Percentiles rank a stretch among this genome's conserved stretches.
These are phyloP conservation scores for Houttuynia cordata DNA, from an alignment of 164 flowering plant genomes.

Conservation along the genomic window DNA sequence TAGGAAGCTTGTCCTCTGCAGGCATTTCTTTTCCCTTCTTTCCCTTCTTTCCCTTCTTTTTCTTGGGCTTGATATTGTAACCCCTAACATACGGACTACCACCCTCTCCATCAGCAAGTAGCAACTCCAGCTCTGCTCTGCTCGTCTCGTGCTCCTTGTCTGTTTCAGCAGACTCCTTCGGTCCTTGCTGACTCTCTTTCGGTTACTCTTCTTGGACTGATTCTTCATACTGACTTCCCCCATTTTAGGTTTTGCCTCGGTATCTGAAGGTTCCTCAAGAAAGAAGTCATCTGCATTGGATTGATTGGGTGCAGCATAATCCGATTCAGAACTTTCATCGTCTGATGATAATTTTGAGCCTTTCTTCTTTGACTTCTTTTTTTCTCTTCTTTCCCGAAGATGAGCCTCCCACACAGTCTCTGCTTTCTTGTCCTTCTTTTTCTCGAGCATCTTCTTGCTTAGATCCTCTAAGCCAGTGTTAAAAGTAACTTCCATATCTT, in stretches of 20 bases:
- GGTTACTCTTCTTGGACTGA: neutral
- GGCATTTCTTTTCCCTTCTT: slow-evolving; percentile 37
- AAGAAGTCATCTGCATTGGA: slow-evolving; percentile 66
- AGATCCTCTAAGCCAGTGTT: slow-evolving; percentile 78
- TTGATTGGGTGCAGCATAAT: slow-evolving; percentile 32
- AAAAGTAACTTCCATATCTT: slow-evolving; percentile 95
- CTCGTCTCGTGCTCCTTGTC: slow-evolving; percentile 53
- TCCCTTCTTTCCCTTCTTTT: slow-evolving; percentile 48
- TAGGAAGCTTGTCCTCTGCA: slow-evolving; percentile 55
- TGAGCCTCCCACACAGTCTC: slow-evolving; percentile 81
- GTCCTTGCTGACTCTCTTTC: slow-evolving; percentile 1
- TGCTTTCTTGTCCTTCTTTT: slow-evolving; percentile 49
- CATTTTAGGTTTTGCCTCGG: slow-evolving; percentile 11
- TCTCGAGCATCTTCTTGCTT: slow-evolving; percentile 73
- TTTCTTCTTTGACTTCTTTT: slow-evolving; percentile 49
- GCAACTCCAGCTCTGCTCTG: slow-evolving; percentile 75
- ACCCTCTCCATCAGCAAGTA: slow-evolving; percentile 70
- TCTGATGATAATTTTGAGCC: slow-evolving; percentile 49
- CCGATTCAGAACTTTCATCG: slow-evolving; percentile 48
- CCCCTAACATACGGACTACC: slow-evolving; percentile 44
- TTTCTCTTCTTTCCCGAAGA: slow-evolving; percentile 63
- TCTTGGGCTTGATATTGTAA: slow-evolving; percentile 61
- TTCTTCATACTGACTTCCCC: slow-evolving; percentile 7
- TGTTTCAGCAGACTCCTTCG: slow-evolving; percentile 5
- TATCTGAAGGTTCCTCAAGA: slow-evolving; percentile 39